Percentiles rank a stretch among this genome's conserved stretches.
Conservation (phyloP, 192 early-diverging fungal species). For the Rhizoclosmatium globosum region DNA sequence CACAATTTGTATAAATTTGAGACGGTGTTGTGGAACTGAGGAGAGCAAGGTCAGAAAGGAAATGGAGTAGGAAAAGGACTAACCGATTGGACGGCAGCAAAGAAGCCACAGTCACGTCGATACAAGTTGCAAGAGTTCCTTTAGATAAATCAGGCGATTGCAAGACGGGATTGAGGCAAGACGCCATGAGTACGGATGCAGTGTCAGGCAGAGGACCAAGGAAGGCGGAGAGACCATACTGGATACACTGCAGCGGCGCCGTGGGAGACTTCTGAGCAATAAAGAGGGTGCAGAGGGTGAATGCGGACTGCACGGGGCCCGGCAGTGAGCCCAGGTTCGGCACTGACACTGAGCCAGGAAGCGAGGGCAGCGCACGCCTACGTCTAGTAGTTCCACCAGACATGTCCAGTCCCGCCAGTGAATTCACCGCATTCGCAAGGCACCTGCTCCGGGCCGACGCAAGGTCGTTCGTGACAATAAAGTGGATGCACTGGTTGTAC, state of each 20-base stretch:
- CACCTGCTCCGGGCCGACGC: constrained; percentile 21
- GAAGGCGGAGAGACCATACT: constrained; percentile 11
- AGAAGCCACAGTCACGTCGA: too few species aligned
- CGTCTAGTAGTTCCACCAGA: too few species aligned
- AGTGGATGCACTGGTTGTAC: constrained; percentile 27
- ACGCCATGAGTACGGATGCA: neutral
- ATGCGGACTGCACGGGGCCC: constrained; percentile 5
- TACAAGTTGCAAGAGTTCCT: too few species aligned
- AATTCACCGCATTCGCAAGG: constrained; percentile 24
- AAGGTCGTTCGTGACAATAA: constrained; percentile 9
- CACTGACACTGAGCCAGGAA: neutral
- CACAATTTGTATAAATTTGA: neutral
- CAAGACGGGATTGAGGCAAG: too few species aligned
- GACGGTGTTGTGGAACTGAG: neutral
- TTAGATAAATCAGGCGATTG: too few species aligned
- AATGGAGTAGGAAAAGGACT: too few species aligned
- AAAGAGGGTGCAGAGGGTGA: constrained; percentile 18
- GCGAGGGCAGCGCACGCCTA: neutral
- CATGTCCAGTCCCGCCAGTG: too few species aligned
- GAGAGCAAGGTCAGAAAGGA: too few species aligned
- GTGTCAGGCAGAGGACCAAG: neutral
- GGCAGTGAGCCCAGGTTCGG: neutral
- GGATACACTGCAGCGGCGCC: constrained; percentile 2
- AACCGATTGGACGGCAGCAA: too few species aligned
- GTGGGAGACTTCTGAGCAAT: neutral